Conservation (phyloP, 2,329 filamentous ascomycete species). For the Sarocladiaceae sp. region DNA sequence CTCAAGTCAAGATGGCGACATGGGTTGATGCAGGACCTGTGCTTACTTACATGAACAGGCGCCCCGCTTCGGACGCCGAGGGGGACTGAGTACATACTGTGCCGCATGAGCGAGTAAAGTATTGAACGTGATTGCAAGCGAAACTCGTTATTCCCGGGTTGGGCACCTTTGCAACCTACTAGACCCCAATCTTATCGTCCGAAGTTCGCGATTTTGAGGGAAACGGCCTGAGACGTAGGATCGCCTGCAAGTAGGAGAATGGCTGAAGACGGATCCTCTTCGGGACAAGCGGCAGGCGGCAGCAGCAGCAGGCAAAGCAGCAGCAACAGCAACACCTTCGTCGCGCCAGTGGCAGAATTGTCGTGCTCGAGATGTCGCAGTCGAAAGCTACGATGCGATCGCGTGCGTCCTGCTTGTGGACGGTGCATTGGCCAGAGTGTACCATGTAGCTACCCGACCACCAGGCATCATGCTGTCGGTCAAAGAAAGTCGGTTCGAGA, state of each 20-base stretch:
- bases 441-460: slow-evolving; percentile 22
- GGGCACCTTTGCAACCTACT: too few relatives aligned
- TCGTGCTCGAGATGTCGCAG: slow-evolving; percentile 22
- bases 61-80: not conserved
- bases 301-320: not conserved
- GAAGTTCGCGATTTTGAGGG: too few relatives aligned
- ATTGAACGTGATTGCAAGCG: too few relatives aligned
- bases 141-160: too few relatives aligned
- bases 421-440: slow-evolving; percentile 18
- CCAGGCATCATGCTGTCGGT: slow-evolving; percentile 15
- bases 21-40: not conserved
- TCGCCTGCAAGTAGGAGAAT: too few relatives aligned
- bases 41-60: not conserved
- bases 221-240: too few relatives aligned
- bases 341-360: slow-evolving; percentile 13
- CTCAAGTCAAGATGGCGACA: not conserved
- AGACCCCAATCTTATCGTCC: too few relatives aligned
- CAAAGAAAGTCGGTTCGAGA: slow-evolving; percentile 22
- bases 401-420: slow-evolving; percentile 18
- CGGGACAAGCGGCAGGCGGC: too few relatives aligned
- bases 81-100: not conserved
- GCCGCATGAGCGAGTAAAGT: too few relatives aligned
- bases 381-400: slow-evolving; percentile 26
- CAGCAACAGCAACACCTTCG: not conserved
- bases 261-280: too few relatives aligned